Base-by-base conservation (phyloP, 2,329 filamentous ascomycete species). In the Cordyceps militaris region DNA sequence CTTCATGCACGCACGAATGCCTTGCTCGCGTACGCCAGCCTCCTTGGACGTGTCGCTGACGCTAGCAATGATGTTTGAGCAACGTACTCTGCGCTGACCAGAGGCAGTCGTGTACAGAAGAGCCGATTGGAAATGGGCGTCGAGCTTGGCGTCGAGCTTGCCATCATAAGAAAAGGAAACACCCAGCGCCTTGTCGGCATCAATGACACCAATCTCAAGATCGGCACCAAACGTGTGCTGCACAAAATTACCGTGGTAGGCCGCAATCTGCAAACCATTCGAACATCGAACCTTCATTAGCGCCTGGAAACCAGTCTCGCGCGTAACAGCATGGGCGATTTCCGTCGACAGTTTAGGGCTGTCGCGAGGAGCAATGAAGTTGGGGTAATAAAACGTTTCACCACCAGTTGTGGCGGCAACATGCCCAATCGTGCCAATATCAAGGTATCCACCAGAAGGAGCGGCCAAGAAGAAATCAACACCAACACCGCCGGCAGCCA, bases 251-350 rank as follows among this genome's bases (percentile, higher is more conserved):
- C 94, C 94, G 67, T 96, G 91, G 68, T 99, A 99, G n/a, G 85
- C 84, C 16, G 90, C 85, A 16, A 99, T 88, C 70, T 99, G 94
- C 54, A 99, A 79, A 19, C 94, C 94, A 66, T 96, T 99, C 19
- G 92, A 97, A 75, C 94, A 99, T 61, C 94, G 88, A 59, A 99
- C 93, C 78, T 99, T 99, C 90, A 99, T 95, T 65, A 99, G 77
- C 21, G 91, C 91, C 73, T 97, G 93, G 76, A 90, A 97, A 23
- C 94, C 94, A 48, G 93, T 96, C 71, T 97, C 92, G 61, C 94
- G 82, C 3, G 86, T 91, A 30, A 97, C 84, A 0, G 89, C 85
- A 67, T 97, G 93, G 63, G 86, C 84, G 62, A 99, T 85, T 74
- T 99, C 94, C 49, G 87, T 82, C 2, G 87, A 87, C 40, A 99